Evolutionary conservation across 768 basidiomycete species (phyloP).

Genomic region (Collybiopsis confluens): DNA sequence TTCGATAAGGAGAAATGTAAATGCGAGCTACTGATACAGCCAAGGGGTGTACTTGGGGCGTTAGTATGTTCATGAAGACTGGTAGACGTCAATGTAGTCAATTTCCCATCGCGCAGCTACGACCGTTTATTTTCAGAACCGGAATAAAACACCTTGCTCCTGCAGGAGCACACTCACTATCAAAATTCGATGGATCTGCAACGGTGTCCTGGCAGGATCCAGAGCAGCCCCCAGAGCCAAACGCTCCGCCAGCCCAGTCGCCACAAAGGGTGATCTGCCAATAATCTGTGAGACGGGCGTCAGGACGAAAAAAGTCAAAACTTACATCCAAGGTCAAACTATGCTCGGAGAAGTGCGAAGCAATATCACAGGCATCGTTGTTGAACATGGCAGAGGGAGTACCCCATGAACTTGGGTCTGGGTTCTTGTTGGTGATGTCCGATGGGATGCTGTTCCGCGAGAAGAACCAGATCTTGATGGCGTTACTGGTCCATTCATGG

Average conservation of each 20-base stretch:
- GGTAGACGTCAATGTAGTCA: constrained; percentile 40
- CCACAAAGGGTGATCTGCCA: constrained; percentile 6
- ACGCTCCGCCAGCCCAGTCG: constrained; percentile 15
- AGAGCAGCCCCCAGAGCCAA: constrained; percentile 25
- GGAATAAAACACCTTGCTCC: not conserved
- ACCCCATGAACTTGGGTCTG: constrained; percentile 49
- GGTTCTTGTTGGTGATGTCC: constrained; percentile 42
- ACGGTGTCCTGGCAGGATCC: constrained; percentile 32
- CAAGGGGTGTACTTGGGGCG: not conserved
- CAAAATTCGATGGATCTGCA: constrained; percentile 48
- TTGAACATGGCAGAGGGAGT: constrained; percentile 49
- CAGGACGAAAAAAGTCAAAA: too few relatives aligned
- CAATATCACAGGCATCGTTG: constrained; percentile 43
- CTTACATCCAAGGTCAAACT: constrained; percentile 37
- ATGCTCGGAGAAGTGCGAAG: constrained; percentile 49
- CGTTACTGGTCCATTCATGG: constrained; percentile 47
- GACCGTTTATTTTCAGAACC: not conserved
- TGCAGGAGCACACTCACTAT: constrained; percentile 25
- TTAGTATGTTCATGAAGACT: constrained; percentile 3
- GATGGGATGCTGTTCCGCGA: constrained; percentile 43
- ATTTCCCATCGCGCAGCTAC: constrained; percentile 43
- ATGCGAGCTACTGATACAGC: not conserved
- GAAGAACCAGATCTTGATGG: constrained; percentile 58
- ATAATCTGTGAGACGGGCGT: too few relatives aligned
- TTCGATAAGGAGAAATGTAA: not conserved